These are phyloP conservation scores for Ophiostoma australiae DNA, from an alignment of 2,329 filamentous ascomycete species.

Conservation along the genomic window DNA sequence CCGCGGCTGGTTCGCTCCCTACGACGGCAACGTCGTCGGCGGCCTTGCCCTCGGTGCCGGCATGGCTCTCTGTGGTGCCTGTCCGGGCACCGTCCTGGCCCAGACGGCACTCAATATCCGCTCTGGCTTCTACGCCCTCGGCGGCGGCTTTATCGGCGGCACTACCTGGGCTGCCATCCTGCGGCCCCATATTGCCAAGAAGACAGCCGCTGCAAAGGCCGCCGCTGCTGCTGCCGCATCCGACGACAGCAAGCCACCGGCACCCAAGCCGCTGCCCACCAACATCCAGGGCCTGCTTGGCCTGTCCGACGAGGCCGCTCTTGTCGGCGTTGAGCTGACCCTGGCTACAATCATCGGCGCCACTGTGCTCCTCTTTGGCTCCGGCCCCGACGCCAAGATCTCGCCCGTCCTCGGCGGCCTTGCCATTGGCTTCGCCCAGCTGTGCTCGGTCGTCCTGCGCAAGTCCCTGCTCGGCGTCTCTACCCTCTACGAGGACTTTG, in stretches of 20 bases:
- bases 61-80: constrained; percentile 61
- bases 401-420: constrained; percentile 53
- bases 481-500: constrained; percentile 56
- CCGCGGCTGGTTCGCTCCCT: constrained; percentile 48
- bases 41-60: constrained; percentile 59
- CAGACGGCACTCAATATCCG: constrained; percentile 53
- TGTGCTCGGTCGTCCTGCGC: constrained; percentile 50
- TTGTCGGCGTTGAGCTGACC: constrained; percentile 42
- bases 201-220: neutral
- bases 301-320: constrained; percentile 35
- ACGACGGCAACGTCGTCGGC: constrained; percentile 62
- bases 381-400: constrained; percentile 34
- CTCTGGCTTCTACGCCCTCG: constrained; percentile 49
- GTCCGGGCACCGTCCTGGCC: constrained; percentile 59
- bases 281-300: constrained; percentile 42
- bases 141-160: constrained; percentile 51
- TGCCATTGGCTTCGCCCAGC: constrained; percentile 54
- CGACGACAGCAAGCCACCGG: neutral
- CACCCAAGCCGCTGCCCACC: constrained; percentile 20
- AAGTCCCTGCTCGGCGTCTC: constrained; percentile 56
- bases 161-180: constrained; percentile 47
- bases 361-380: constrained; percentile 32
- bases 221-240: neutral
- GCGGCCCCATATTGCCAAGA: constrained; percentile 31
- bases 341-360: constrained; percentile 42